Conservation (phyloP, 75 land plant genomes). For the Selaginella tamariscina region DNA sequence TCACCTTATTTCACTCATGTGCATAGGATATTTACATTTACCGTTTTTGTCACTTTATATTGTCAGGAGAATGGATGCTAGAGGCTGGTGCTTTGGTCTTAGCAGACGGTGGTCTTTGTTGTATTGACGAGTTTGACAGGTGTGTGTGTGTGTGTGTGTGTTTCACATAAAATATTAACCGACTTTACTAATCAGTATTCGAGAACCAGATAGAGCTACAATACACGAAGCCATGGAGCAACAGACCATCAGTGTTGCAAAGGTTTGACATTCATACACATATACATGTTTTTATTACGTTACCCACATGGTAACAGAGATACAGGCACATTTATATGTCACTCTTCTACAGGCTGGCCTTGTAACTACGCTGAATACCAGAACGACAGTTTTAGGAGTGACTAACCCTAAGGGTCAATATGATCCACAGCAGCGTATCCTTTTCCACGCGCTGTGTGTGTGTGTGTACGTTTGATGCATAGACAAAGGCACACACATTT, state of each 20-base stretch:
- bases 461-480: slow-evolving; percentile 9
- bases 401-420: slow-evolving; percentile 10
- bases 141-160: not conserved
- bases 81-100: slow-evolving; percentile 5
- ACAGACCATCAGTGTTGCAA: slow-evolving; percentile 8
- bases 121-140: slow-evolving; percentile 12
- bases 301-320: too few species aligned
- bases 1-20: not conserved
- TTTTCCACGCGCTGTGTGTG: not conserved
- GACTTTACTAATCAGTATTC: not conserved
- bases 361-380: slow-evolving; percentile 3
- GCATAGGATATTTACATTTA: not conserved
- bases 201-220: slow-evolving; percentile 12
- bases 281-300: not conserved
- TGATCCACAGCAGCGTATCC: slow-evolving; percentile 6
- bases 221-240: slow-evolving; percentile 12
- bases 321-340: too few species aligned
- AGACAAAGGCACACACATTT: not conserved
- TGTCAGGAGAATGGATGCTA: not conserved
- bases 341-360: slow-evolving; percentile 11
- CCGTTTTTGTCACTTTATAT: too few species aligned
- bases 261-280: not conserved
- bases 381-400: slow-evolving; percentile 7
- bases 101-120: slow-evolving; percentile 1
- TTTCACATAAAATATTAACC: too few species aligned